Base-by-base conservation (phyloP, 768 basidiomycete species). In the Podaxis mareebaensis region DNA sequence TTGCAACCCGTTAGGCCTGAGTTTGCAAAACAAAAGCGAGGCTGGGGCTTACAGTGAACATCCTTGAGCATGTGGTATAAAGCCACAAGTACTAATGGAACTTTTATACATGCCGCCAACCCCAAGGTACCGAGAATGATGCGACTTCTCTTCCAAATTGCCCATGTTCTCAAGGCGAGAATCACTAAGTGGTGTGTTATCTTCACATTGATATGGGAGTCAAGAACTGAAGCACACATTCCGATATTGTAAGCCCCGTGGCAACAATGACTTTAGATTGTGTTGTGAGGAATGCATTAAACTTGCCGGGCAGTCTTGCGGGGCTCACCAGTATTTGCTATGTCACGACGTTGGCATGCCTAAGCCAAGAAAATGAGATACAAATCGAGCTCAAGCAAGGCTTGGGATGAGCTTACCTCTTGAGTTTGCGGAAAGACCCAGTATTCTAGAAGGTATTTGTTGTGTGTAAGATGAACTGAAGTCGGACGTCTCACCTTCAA, bases 161-260 rank as follows among this genome's bases (percentile, higher is more conserved):
- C 60, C 60, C 60, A 61, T 28, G 60, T 61, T 22, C 60, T 28
- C 12, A 61, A 17, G 7, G 10, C 26, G 51, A 61, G 39, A 46
- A 61, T 44, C 12, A 54, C 60, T 61, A 26, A 24, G 15, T 39
- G 38, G 8, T 22, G 13, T 56, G n/a, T 20, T 6, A 39, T 20
- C 36, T 20, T 39, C 12, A 38, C 7, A 38, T 22, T 3, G 10
- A 13, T 4, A 36, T n/a, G 17, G n/a, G 30, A 3, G 52, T 10
- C 15, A 5, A 12, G 6, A 22, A 28, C 20, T 28, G 13, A 11
- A 6, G 26, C 52, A 15, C n/a, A 54, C 52, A 12, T 61, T 53
- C 39, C 5, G 52, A 53, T 11, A 33, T 15, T 4, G 11, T 30
- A 0, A 44, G n/a, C 15, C 49, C 42, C 2, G 26, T 12, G 3